Conservation (phyloP, 176 grass and related monocot genomes). For the Carex myosuroides region DNA sequence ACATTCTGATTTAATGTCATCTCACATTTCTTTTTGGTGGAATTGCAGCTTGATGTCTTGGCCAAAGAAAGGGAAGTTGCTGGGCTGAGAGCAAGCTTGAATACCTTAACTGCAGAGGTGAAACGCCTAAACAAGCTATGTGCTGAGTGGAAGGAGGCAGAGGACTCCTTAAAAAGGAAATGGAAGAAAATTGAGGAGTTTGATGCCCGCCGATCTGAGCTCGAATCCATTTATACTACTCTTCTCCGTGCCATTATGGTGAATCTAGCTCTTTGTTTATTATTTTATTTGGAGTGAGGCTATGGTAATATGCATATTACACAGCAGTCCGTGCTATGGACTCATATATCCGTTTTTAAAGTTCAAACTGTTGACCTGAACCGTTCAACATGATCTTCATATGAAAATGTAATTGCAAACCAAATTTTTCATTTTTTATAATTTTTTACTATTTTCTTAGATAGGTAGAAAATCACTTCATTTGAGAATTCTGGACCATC, state of each 20-base stretch:
- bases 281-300: background rate
- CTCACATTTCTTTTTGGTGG: background rate
- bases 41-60: conserved; percentile 76
- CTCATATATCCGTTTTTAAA: too few relatives aligned
- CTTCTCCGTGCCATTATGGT: conserved; percentile 82
- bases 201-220: conserved; percentile 81
- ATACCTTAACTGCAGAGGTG: conserved; percentile 78
- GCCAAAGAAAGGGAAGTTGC: conserved; percentile 97
- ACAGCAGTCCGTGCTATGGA: too few relatives aligned
- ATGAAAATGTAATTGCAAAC: too few relatives aligned
- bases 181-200: conserved; percentile 99
- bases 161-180: conserved; percentile 97
- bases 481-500: too few relatives aligned
- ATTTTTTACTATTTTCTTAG: too few relatives aligned
- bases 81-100: conserved; percentile 86
- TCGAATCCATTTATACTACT: conserved; percentile 81
- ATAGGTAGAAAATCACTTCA: too few relatives aligned
- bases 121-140: conserved; percentile 90
- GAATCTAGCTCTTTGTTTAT: conserved; percentile 24
- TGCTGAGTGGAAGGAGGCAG: conserved; percentile 92
- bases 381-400: too few relatives aligned
- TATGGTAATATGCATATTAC: too few relatives aligned
- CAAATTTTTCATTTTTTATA: too few relatives aligned
- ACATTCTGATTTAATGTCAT: background rate
- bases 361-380: too few relatives aligned